Percentiles rank a stretch among this genome's conserved stretches.
Evolutionary conservation across 306 rosid genomes (phyloP).

Genomic region (Gastrolobium villosum): DNA sequence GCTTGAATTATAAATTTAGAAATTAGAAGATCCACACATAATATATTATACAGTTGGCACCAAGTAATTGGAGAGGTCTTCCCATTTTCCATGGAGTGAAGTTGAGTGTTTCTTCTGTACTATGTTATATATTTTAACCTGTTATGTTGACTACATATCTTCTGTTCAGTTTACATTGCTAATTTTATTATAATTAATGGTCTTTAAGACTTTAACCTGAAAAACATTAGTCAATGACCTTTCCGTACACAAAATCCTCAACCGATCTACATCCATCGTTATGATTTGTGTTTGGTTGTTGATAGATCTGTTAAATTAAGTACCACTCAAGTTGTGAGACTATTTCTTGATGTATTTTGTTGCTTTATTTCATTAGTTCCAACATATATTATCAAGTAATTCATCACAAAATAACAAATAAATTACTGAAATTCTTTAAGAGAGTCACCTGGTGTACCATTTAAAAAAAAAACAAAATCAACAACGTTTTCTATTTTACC

Average conservation of each 20-base stretch:
- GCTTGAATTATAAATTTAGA: slow-evolving; percentile 1
- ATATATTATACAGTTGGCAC: slow-evolving; percentile 25
- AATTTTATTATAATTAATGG: slow-evolving; percentile 28
- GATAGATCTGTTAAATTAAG: slow-evolving; percentile 18
- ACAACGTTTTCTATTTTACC: neutral
- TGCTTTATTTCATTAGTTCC: slow-evolving; percentile 37
- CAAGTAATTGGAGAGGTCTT: slow-evolving; percentile 19
- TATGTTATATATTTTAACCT: neutral
- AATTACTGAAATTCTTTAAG: neutral
- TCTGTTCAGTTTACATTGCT: slow-evolving; percentile 25
- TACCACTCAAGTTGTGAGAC: slow-evolving; percentile 15
- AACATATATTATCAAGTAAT: neutral
- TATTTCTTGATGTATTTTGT: slow-evolving; percentile 1
- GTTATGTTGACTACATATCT: neutral
- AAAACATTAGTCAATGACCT: slow-evolving; percentile 48
- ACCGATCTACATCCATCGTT: slow-evolving; percentile 20
- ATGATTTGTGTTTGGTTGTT: neutral
- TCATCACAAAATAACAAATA: slow-evolving; percentile 10
- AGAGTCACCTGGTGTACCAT: neutral
- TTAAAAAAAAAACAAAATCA: neutral
- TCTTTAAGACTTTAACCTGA: slow-evolving; percentile 27
- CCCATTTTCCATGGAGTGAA: slow-evolving; percentile 3
- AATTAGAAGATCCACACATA: neutral
- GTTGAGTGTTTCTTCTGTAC: neutral
- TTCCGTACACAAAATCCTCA: slow-evolving; percentile 52